Evolutionary conservation across 2,329 filamentous ascomycete species (phyloP), one percentile per base, ranked within the genome.

Genomic region (Lecanosticta acicola): DNA sequence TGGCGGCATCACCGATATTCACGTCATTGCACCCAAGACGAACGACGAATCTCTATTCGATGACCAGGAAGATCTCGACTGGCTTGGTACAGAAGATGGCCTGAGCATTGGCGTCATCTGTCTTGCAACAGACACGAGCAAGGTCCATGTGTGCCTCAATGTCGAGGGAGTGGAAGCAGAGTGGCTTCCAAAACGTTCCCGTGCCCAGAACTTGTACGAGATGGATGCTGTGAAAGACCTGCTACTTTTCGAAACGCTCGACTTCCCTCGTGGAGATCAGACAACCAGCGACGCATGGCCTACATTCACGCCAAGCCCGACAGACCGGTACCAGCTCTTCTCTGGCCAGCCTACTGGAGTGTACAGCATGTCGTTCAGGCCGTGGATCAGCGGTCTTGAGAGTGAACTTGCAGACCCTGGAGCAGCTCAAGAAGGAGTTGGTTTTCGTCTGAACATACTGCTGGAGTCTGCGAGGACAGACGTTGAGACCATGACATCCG

Each of bases 81-180:
- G 52, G 8, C 41, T 51, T 8, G 49, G 47, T 8, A 39, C 36
- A 17, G 68, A 75, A 20, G 69, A 71, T 44, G 75, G 74, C 3
- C 56, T 81, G 16, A 79, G 78, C 3, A 72, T 74, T 20, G 77
- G 77, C 2, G 68, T 80, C 9, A 68, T 84, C 4, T 81, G 77
- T 57, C 61, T 84, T 8, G 70, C 77, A 13, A 81, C 77, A 2
- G 72, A 70, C 26, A 72, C 70, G 17, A 75, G 75, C 36, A 70
- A 76, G 44, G 68, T 83, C 5, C 76, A 81, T 51, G 62, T 82
- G 24, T 81, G 76, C 50, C 68, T 84, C 20, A 78, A 83, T 53
- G 61, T 82, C 24, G 76, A 81, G 41, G 80, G 79, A 0, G 72
- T 84, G 2, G 73, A 81, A 54, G 80, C 77, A 5, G 76, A 79